Percentiles rank a stretch among this genome's conserved stretches.
These are phyloP conservation scores for Paxillus rubicundulus DNA, from an alignment of 768 basidiomycete species.

Conservation along the genomic window DNA sequence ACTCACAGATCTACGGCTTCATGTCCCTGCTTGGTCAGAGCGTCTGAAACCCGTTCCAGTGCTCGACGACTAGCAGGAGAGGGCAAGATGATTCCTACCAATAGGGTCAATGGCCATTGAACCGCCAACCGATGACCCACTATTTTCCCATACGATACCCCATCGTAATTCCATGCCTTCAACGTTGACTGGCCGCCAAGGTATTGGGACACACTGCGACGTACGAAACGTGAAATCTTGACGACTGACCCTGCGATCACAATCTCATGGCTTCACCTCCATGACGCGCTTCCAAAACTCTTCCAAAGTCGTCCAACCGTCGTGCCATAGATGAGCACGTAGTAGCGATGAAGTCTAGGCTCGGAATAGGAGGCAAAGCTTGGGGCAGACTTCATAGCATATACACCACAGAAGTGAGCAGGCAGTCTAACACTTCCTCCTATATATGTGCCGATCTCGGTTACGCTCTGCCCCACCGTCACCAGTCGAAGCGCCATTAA, in stretches of 20 bases:
- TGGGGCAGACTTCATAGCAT: conserved; percentile 41
- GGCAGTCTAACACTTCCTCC: conserved; percentile 52
- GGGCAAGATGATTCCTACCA: conserved; percentile 35
- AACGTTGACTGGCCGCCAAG: conserved; percentile 39
- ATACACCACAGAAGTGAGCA: conserved; percentile 47
- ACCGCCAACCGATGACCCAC: conserved; percentile 20
- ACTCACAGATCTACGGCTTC: conserved; percentile 40
- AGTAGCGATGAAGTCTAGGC: conserved; percentile 37
- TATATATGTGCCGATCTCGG: conserved; percentile 49
- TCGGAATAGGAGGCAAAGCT: conserved; percentile 30
- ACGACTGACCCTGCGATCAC: conserved; percentile 39
- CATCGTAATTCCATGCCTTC: conserved; percentile 35
- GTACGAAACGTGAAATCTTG: neutral
- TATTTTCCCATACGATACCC: conserved; percentile 43
- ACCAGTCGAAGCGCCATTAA: conserved; percentile 49
- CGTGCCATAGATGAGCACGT: conserved; percentile 42
- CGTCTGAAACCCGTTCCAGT: conserved; percentile 32
- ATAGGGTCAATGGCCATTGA: neutral
- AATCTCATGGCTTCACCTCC: conserved; percentile 42
- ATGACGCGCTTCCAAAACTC: conserved; percentile 44
- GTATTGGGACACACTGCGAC: conserved; percentile 40
- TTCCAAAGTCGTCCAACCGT: conserved; percentile 41
- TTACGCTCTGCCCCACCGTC: conserved; percentile 45
- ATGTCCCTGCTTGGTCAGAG: conserved; percentile 37
- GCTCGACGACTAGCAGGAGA: conserved; percentile 42